These are phyloP conservation scores for Ambispora gerdemannii DNA, from an alignment of 192 early-diverging fungal species.

Conservation along the genomic window DNA sequence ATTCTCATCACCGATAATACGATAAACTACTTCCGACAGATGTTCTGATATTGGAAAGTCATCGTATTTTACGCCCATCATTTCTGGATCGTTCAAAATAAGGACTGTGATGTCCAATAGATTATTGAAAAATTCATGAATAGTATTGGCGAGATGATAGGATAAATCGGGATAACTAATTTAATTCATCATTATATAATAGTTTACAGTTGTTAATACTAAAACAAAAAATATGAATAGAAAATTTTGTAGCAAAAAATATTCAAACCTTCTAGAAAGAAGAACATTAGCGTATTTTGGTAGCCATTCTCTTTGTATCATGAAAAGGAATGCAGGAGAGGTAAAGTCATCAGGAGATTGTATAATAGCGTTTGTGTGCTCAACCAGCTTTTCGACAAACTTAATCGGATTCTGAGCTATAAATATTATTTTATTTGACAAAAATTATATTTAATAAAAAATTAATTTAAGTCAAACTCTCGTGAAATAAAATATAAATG, in stretches of 20 bases:
- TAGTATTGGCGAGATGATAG: conserved; percentile 3
- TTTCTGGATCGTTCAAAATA: conserved; percentile 23
- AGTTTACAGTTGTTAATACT: too few relatives aligned
- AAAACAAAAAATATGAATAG: not conserved
- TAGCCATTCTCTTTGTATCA: conserved; percentile 29
- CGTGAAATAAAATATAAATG: not conserved
- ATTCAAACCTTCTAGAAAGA: conserved; percentile 17
- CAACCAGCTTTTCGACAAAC: conserved; percentile 8
- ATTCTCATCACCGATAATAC: conserved; percentile 29
- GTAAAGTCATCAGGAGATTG: too few relatives aligned
- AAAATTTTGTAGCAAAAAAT: not conserved
- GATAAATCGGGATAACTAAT: conserved; percentile 21
- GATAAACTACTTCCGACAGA: conserved; percentile 23
- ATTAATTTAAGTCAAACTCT: not conserved
- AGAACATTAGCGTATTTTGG: conserved; percentile 26
- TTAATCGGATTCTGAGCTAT: conserved; percentile 13
- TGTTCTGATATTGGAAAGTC: conserved; percentile 32
- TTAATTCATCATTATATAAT: too few relatives aligned
- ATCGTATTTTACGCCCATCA: conserved; percentile 3
- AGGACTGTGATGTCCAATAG: conserved; percentile 29
- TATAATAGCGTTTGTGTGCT: not conserved
- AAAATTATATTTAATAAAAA: not conserved
- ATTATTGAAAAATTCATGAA: conserved; percentile 26
- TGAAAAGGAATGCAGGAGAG: too few relatives aligned
- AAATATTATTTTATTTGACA: not conserved